Evolutionary conservation across 352 stramenopile species (phyloP).

Genomic region (Pythium vanterpoolii): DNA sequence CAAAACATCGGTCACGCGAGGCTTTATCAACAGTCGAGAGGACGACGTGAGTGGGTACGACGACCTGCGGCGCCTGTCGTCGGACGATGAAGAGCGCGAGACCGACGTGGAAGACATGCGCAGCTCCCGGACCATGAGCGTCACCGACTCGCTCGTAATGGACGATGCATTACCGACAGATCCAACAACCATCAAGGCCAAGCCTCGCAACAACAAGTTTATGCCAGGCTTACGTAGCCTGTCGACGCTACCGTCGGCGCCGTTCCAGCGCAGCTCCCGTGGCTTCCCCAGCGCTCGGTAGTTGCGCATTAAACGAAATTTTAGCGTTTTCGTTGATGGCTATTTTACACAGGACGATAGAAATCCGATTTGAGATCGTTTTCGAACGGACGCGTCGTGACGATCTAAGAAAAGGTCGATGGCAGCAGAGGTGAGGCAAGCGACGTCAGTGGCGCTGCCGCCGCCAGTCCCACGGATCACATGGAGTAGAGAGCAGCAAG

Average conservation of each 20-base stretch:
- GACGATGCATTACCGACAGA: not conserved
- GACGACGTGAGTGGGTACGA: conserved; percentile 2
- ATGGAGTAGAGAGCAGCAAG: conserved; percentile 13
- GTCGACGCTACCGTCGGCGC: conserved; percentile 10
- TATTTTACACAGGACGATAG: not conserved
- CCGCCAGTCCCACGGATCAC: not conserved
- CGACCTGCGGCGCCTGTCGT: not conserved
- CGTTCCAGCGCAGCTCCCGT: conserved; percentile 18
- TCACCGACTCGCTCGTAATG: conserved; percentile 16
- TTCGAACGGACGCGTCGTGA: not conserved
- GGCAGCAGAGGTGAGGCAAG: not conserved
- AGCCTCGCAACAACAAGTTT: conserved; percentile 17
- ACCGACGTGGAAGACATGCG: conserved; percentile 26
- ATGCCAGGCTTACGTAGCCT: too few relatives aligned
- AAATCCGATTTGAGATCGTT: not conserved
- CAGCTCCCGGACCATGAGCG: conserved; percentile 20
- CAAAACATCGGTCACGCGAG: not conserved
- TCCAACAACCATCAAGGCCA: not conserved
- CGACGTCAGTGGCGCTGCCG: not conserved
- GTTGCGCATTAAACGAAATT: not conserved
- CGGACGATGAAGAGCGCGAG: conserved; percentile 19
- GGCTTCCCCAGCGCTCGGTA: not conserved
- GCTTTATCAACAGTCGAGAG: not conserved
- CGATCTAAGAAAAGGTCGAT: not conserved
- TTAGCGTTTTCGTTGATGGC: not conserved